Percentiles rank a stretch among this genome's conserved stretches.
Conservation (phyloP, 148 eudicot species). For the Arbutus unedo region DNA sequence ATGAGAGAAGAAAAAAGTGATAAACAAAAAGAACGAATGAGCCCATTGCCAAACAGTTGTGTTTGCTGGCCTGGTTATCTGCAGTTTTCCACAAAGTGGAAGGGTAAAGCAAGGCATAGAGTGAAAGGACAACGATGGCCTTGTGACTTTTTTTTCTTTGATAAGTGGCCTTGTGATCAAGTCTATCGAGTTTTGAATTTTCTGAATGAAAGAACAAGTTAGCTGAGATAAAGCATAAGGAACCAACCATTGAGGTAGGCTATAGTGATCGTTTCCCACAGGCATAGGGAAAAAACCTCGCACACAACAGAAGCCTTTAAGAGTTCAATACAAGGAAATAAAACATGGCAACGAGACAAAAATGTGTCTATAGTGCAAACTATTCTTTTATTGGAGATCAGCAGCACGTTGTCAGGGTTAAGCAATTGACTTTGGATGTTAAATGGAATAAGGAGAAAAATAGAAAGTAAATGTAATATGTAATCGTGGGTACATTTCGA, state of each 20-base stretch:
- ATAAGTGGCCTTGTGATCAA: not conserved
- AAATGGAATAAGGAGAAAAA: not conserved
- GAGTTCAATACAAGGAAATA: not conserved
- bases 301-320: conserved; percentile 1
- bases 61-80: not conserved
- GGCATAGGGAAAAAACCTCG: not conserved
- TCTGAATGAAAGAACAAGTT: not conserved
- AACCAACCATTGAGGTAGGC: not conserved
- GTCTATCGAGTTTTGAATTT: not conserved
- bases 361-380: not conserved
- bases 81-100: not conserved
- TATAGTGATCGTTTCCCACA: not conserved
- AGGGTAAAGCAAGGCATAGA: not conserved
- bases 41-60: not conserved
- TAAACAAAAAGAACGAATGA: not conserved
- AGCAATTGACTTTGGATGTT: not conserved
- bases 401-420: not conserved
- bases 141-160: not conserved
- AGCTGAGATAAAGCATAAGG: not conserved
- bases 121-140: not conserved
- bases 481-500: not conserved
- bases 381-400: not conserved
- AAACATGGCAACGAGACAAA: not conserved
- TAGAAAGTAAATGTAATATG: not conserved
- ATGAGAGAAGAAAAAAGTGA: not conserved